Conservation (phyloP, 2,329 filamentous ascomycete genomes). For the Verticillium tricorpus region DNA sequence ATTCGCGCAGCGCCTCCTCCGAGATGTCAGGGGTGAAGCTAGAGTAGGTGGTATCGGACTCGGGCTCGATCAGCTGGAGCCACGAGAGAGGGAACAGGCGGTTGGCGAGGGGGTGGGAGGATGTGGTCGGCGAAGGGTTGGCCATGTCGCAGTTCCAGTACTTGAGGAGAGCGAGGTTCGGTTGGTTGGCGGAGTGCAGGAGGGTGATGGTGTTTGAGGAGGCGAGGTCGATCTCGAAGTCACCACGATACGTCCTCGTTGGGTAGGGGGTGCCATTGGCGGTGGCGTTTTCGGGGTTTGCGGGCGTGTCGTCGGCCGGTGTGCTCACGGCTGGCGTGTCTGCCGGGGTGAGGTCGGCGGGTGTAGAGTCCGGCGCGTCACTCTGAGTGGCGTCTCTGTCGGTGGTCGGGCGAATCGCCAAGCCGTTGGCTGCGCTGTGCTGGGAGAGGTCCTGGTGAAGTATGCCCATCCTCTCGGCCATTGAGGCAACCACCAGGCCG, state of each 20-base stretch:
- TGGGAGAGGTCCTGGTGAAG: conserved; percentile 44
- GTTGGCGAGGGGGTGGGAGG: conserved; percentile 77
- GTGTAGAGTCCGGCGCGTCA: conserved; percentile 3
- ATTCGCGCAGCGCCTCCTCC: conserved; percentile 57
- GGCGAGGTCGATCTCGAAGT: conserved; percentile 62
- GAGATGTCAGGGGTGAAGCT: conserved; percentile 57
- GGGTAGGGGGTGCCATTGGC: not conserved
- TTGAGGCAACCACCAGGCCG: conserved; percentile 73
- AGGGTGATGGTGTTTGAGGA: conserved; percentile 74
- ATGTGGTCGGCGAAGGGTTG: conserved; percentile 52
- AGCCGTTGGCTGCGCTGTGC: not conserved
- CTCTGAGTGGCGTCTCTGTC: conserved; percentile 6
- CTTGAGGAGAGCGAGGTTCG: conserved; percentile 80
- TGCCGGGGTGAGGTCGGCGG: conserved; percentile 2
- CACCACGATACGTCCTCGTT: conserved; percentile 24
- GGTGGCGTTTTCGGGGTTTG: conserved; percentile 3
- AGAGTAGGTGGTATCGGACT: conserved; percentile 68
- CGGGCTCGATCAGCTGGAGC: conserved; percentile 81
- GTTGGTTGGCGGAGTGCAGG: conserved; percentile 76
- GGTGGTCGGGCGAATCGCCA: not conserved
- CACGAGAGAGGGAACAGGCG: conserved; percentile 84
- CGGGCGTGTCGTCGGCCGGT: not conserved
- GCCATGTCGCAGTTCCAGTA: conserved; percentile 83
- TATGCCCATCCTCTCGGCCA: conserved; percentile 87
- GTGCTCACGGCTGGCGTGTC: conserved; percentile 1